Evolutionary conservation across 495 filamentous ascomycete species (phyloP), one percentile per base, ranked within the genome.

Genomic region (Aspergillus carlsbadensis): DNA sequence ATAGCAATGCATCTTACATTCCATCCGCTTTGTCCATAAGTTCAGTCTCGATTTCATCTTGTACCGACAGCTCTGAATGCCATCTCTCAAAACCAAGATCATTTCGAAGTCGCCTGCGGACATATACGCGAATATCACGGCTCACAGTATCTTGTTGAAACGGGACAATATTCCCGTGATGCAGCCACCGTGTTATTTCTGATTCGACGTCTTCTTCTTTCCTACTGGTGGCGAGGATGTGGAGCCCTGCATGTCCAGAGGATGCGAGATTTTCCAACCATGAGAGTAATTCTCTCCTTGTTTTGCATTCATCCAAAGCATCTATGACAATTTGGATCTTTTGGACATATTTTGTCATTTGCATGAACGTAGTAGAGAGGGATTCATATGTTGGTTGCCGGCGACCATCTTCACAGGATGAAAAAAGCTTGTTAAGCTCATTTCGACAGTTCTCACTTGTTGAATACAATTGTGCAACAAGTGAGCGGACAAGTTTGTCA

Each of bases 261-360:
- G 29, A 43, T 14, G 35, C 49, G 6, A 69, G 49, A 21, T 62
- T 48, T 53, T 57, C 36, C 10, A 63, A 40, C 21, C 31, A 47
- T 17, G 31, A 50, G 14, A 70, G 43, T 22, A 67, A 31, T 22
- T 59, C 51, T 13, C 18, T 44, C 22, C 45, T 52, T 59, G 14
- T 53, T 18, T 31, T 53, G 44, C 65, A 70, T 50, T 74, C 69
- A 56, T 74, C 68, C 1, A 72, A 46, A 34, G 62, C 69, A 58
- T 74, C 71, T 7, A 74, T 54, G 21, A 74, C 36, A 21, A 70
- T 58, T 41, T 63, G 65, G 8, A 60, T 58, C 14, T 53, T 48
- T 3, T 35, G 1, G 59, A 18, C 31, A 73, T 65, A 53, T 44
- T 5, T 35, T 3, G 59, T 24, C 31, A 73, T 66, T 13, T 21